Percentiles rank a stretch among this genome's conserved stretches.
Evolutionary conservation across 345 rosid genomes (phyloP).

Genomic region (Tarenaya hassleriana): DNA sequence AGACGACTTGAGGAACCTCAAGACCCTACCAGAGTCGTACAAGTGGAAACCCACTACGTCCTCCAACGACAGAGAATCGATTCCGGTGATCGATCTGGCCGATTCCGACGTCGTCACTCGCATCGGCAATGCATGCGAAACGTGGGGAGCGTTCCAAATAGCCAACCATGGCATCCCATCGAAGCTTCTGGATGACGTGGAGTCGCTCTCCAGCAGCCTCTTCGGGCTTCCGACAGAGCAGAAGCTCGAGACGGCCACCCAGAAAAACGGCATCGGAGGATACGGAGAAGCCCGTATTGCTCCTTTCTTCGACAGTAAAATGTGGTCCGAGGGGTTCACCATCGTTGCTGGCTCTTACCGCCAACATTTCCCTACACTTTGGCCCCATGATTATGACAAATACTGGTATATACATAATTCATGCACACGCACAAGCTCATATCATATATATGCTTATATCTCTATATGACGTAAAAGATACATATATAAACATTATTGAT

Average conservation of each 20-base stretch:
- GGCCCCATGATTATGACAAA: constrained; percentile 60
- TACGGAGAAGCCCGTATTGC: constrained; percentile 71
- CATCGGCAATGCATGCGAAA: constrained; percentile 65
- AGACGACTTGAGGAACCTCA: constrained; percentile 25
- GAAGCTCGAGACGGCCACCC: constrained; percentile 59
- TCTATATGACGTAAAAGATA: no score
- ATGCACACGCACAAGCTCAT: constrained; percentile 1
- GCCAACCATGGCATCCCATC: constrained; percentile 58
- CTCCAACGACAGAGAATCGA: constrained; percentile 23
- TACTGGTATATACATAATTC: constrained; percentile 42
- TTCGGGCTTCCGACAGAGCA: constrained; percentile 59
- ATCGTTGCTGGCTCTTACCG: constrained; percentile 50
- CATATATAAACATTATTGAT: not conserved
- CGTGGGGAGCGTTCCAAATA: constrained; percentile 81
- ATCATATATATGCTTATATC: no score
- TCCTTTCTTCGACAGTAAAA: constrained; percentile 63
- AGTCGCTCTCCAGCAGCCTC: constrained; percentile 36
- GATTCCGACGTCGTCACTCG: constrained; percentile 41
- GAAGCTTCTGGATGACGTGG: constrained; percentile 39
- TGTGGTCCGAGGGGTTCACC: constrained; percentile 98
- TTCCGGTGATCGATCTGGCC: constrained; percentile 64
- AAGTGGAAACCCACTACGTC: constrained; percentile 47
- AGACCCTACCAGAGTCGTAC: constrained; percentile 65
- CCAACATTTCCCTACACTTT: constrained; percentile 63
- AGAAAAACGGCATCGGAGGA: constrained; percentile 58